These are phyloP conservation scores for Jatropha curcas DNA, from an alignment of 345 rosid species.

Conservation along the genomic window DNA sequence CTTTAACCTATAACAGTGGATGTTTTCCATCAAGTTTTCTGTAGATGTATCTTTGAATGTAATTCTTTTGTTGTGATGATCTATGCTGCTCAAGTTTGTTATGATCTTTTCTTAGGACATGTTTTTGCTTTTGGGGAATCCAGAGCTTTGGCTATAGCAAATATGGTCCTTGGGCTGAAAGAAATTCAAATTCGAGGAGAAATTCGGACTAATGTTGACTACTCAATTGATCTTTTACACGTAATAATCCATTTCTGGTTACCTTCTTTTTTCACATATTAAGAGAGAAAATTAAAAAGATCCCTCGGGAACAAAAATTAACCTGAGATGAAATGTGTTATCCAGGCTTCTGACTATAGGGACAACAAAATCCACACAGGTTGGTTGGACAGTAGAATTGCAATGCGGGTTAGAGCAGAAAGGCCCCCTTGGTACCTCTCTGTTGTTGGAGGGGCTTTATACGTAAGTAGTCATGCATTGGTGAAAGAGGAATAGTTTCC, in stretches of 20 bases:
- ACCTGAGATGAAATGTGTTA: constrained; percentile 23
- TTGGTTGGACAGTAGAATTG: constrained; percentile 99
- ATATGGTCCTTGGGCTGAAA: constrained; percentile 98
- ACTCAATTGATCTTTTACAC: constrained; percentile 93
- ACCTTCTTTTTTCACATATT: not conserved
- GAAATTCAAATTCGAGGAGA: constrained; percentile 99
- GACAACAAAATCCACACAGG: constrained; percentile 99
- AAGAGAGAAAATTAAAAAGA: not conserved
- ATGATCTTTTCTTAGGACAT: constrained; percentile 60
- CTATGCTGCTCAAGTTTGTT: constrained; percentile 4
- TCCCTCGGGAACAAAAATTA: constrained; percentile 20
- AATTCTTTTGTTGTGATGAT: constrained; percentile 8
- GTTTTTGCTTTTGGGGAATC: constrained; percentile 98
- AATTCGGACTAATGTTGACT: constrained; percentile 96
- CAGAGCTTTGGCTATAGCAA: constrained; percentile 97
- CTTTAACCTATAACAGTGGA: not conserved
- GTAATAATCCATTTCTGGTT: constrained; percentile 38
- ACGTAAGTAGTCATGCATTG: constrained; percentile 53
- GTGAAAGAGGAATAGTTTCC: not conserved
- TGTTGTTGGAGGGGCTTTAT: constrained; percentile 96
- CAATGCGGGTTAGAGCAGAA: constrained; percentile 99
- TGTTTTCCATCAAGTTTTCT: constrained; percentile 5
- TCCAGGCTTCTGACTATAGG: constrained; percentile 91
- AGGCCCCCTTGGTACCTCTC: constrained; percentile 99
- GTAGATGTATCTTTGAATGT: not conserved